Evolutionary conservation across 1,139 yeast species (phyloP).

Genomic region (Candida labiduridarum): DNA sequence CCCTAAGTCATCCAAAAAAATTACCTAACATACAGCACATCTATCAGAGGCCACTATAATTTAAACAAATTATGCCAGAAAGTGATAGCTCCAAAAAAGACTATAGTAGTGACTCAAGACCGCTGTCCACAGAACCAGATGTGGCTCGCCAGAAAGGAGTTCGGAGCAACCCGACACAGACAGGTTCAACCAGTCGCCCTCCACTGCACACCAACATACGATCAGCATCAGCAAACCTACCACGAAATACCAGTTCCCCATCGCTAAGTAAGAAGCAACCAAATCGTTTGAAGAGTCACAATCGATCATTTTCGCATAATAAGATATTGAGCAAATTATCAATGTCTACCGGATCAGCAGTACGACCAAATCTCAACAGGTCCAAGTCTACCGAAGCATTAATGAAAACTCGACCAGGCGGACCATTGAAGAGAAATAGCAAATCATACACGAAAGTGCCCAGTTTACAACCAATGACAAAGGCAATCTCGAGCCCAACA

Average conservation of each 20-base stretch:
- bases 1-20: not conserved
- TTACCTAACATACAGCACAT: not conserved
- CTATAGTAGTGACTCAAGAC: not conserved
- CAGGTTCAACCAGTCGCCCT: constrained; percentile 6
- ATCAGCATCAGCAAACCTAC: constrained; percentile 14
- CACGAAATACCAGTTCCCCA: constrained; percentile 9
- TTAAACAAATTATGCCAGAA: not conserved
- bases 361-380: constrained; percentile 39
- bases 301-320: constrained; percentile 39
- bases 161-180: constrained; percentile 1
- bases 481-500: constrained; percentile 36
- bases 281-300: constrained; percentile 17
- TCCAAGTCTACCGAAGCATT: constrained; percentile 50
- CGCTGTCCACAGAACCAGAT: constrained; percentile 10
- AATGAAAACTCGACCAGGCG: constrained; percentile 22
- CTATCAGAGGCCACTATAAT: no score
- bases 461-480: constrained; percentile 44
- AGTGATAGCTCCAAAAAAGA: not conserved
- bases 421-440: constrained; percentile 36
- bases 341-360: constrained; percentile 14
- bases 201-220: constrained; percentile 9
- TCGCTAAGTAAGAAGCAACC: constrained; percentile 11
- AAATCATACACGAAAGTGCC: constrained; percentile 41
- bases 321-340: constrained; percentile 24
- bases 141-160: constrained; percentile 10